Evolutionary conservation across 2,329 filamentous ascomycete species (phyloP), one percentile per base, ranked within the genome.

Genomic region (Fusarium anthophilum): DNA sequence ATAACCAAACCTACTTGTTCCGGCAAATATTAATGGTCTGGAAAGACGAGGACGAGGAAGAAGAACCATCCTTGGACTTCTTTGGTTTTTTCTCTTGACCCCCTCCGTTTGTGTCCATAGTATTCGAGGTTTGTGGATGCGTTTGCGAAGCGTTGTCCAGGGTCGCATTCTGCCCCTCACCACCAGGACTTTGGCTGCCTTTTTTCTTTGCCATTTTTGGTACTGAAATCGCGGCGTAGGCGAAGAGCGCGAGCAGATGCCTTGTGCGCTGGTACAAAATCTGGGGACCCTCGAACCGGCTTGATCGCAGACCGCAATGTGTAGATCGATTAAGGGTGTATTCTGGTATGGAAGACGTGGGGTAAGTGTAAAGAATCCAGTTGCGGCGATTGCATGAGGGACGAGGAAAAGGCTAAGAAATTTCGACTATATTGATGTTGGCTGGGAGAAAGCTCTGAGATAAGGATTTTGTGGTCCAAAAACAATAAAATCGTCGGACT

Each of bases 1-100:
- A 57, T 51, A 44, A 47, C 54, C 26, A 43, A 41, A 88, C 88
- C 80, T 87, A 92, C 91, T 92, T 92, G 82, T 92, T 92, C 77
- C 91, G 89, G 84, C 89, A 91, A 65, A 81, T 79, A 28, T 75
- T 65, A 48, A 81, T 73, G 26, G 72, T 69, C 28, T 74, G 68
- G 13, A 72, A 55, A 50, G 64, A 28, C 18, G 70, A 59, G 15
- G 61, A 32, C 30, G 69, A 57, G n/a, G 63, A 35, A 41, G 69
- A 58, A 28, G 65, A 56, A 6, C 63, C 38, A 18, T 62, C 45
- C 41, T 69, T 71, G 20, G 71, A 54, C 17, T 51, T 37, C 48
- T 60, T 74, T 44, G 68, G 47, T 44, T 54, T 69, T 44, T 72
- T 75, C 55, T 75, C 76, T 24, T 61, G 56, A 20, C 38, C 39